Conservation (phyloP, 1,284 basidiomycete genomes). For the Vanrija sp. region DNA sequence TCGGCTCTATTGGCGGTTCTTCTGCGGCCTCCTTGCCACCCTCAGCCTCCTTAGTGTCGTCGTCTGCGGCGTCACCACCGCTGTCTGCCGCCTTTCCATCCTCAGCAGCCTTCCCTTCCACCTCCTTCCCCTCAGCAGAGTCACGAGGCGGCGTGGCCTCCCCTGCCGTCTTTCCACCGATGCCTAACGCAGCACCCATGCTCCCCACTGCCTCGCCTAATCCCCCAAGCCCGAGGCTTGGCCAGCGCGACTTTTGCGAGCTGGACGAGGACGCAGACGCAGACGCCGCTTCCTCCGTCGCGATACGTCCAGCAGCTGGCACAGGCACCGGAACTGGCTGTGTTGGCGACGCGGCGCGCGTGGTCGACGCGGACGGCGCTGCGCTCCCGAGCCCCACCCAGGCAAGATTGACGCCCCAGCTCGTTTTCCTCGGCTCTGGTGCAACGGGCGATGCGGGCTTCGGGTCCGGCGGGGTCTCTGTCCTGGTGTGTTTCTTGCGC, state of each 20-base stretch:
- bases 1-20: too few species aligned
- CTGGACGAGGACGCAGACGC: not conserved
- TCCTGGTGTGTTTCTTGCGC: conserved; percentile 3
- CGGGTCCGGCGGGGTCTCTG: not conserved
- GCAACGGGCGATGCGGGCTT: not conserved
- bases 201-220: conserved; percentile 31
- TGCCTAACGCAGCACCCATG: conserved; percentile 31
- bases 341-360: not conserved
- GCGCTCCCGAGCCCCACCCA: conserved; percentile 10
- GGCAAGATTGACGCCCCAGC: conserved; percentile 16
- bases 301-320: too few species aligned
- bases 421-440: conserved; percentile 19
- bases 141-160: not conserved
- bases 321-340: not conserved
- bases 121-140: not conserved
- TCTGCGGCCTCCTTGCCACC: too few species aligned
- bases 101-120: not conserved
- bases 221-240: conserved; percentile 13
- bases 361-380: not conserved
- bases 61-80: not conserved
- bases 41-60: too few species aligned
- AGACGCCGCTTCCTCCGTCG: not conserved
- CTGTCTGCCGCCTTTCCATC: not conserved
- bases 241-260: conserved; percentile 20
- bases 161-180: conserved; percentile 11